phyloP scores from a whole-genome alignment of 805 yeast genomes.

The Saccharomycopsis oosterbeekiorum region DNA sequence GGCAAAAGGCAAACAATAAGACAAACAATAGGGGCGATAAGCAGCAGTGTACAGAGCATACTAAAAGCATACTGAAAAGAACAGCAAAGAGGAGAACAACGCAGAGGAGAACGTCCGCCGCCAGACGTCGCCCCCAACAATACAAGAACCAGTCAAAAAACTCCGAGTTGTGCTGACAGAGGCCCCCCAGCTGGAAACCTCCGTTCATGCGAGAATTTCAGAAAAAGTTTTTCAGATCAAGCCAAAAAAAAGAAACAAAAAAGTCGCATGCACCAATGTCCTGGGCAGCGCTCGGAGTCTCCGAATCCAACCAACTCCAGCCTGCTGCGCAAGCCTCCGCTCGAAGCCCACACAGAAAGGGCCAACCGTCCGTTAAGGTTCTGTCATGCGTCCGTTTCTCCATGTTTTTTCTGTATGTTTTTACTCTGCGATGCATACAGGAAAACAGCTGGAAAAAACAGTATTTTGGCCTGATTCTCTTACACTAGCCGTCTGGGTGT shows the following conservation, averaged over 20 bases:
- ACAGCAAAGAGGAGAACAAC: too few species aligned
- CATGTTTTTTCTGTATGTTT: background rate
- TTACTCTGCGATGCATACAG: background rate
- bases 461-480: too few species aligned
- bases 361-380: background rate
- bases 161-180: background rate
- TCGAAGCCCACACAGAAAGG: too few species aligned
- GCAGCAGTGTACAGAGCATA: too few species aligned
- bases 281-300: background rate
- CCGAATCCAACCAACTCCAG: background rate
- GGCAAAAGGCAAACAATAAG: too few species aligned
- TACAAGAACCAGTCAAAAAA: background rate
- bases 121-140: background rate
- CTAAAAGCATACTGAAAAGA: too few species aligned
- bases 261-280: background rate
- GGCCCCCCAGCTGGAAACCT: background rate
- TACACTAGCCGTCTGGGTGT: background rate
- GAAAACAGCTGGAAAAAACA: too few species aligned
- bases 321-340: background rate
- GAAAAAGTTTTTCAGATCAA: background rate
- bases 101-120: background rate
- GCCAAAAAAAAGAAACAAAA: background rate
- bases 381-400: background rate
- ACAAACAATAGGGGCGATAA: too few species aligned
- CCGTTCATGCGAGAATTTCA: background rate